phyloP scores from a whole-genome alignment of 148 eudicot genomes.

The Rhododendron ferrugineum region DNA sequence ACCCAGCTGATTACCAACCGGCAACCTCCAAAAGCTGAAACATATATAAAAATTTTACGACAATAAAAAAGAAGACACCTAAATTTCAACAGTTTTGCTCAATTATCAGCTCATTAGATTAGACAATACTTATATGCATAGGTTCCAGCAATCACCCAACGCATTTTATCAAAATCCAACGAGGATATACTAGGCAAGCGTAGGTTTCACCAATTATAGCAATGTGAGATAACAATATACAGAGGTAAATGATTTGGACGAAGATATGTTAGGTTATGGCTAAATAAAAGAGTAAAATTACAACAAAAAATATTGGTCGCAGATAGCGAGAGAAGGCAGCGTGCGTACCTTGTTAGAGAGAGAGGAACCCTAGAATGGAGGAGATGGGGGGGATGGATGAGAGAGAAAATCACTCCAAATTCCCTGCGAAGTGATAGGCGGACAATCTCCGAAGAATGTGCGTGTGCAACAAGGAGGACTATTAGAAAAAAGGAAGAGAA shows the following conservation, averaged over 20 bases:
- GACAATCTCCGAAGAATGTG: not conserved
- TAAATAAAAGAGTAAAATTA: not conserved
- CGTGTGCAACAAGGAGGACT: not conserved
- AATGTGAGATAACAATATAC: not conserved
- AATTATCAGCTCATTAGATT: not conserved
- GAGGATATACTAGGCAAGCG: not conserved
- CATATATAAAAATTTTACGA: not conserved
- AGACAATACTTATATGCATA: not conserved
- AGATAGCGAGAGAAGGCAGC: not conserved
- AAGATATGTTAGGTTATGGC: not conserved
- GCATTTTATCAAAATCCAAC: not conserved
- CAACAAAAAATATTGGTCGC: not conserved
- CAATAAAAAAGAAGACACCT: not conserved
- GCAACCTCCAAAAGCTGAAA: conserved; percentile 9
- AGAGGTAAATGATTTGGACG: not conserved
- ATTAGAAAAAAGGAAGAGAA: not conserved
- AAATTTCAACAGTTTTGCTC: not conserved
- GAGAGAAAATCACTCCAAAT: conserved; percentile 4
- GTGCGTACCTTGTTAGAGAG: conserved; percentile 6
- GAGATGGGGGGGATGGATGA: not conserved
- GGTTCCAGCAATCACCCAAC: not conserved
- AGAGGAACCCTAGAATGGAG: conserved; percentile 16
- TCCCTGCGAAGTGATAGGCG: not conserved
- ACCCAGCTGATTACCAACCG: not conserved
- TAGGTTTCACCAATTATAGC: not conserved